phyloP scores from a whole-genome alignment of 768 basidiomycete genomes.

The Leccinellum albellum region DNA sequence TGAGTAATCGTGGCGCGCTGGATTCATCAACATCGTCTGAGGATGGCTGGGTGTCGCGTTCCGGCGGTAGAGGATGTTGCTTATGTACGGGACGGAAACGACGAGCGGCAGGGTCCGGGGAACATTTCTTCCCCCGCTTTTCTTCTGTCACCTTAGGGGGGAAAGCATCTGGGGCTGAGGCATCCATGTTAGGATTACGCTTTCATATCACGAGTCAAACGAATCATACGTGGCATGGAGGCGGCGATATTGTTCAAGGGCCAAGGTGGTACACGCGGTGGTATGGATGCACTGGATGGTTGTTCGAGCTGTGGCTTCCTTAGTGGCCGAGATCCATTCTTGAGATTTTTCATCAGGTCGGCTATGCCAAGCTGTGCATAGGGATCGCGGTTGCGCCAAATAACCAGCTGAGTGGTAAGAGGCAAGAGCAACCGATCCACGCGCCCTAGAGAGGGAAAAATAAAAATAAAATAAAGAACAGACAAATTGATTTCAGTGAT shows the following conservation, averaged over 20 bases:
- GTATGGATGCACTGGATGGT: slow-evolving; percentile 8
- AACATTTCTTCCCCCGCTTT: slow-evolving; percentile 12
- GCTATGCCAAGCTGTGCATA: slow-evolving; percentile 34
- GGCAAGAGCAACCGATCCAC: slow-evolving; percentile 33
- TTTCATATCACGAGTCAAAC: neutral
- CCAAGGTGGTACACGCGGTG: slow-evolving; percentile 22
- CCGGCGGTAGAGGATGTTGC: slow-evolving; percentile 17
- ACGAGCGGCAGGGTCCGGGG: slow-evolving; percentile 3
- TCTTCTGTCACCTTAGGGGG: slow-evolving; percentile 18
- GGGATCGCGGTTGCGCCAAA: slow-evolving; percentile 27
- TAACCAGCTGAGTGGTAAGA: slow-evolving; percentile 30
- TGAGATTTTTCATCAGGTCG: slow-evolving; percentile 23
- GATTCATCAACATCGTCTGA: slow-evolving; percentile 7
- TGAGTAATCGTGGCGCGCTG: slow-evolving; percentile 5
- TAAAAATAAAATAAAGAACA: slow-evolving; percentile 4
- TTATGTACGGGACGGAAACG: slow-evolving; percentile 28
- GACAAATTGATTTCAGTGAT: neutral
- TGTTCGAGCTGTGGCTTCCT: slow-evolving; percentile 17
- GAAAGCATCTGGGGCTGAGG: slow-evolving; percentile 38
- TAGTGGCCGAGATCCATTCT: slow-evolving; percentile 12
- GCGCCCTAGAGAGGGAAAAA: slow-evolving; percentile 21
- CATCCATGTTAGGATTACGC: slow-evolving; percentile 8
- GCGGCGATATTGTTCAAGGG: slow-evolving; percentile 22
- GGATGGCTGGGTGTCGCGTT: slow-evolving; percentile 3
- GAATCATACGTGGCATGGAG: slow-evolving; percentile 37